phyloP scores from a whole-genome alignment of 192 early-diverging fungal species.

The Obelidium mucronatum region DNA sequence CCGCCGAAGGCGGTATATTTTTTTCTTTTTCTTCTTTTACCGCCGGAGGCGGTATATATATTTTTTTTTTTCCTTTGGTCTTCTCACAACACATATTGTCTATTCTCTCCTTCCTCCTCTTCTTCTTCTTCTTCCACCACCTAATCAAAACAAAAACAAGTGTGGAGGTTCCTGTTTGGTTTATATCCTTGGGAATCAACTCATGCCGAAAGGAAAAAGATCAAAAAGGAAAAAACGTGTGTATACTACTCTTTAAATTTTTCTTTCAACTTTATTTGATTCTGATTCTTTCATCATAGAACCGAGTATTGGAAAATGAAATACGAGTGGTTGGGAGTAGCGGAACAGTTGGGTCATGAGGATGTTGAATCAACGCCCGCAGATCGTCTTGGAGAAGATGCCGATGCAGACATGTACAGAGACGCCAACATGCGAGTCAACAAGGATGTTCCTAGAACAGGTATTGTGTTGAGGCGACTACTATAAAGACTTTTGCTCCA shows the following conservation, averaged over 20 bases:
- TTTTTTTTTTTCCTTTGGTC: too few species aligned
- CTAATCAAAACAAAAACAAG: conserved; percentile 40
- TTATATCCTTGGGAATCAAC: conserved; percentile 88
- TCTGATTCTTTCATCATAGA: background rate
- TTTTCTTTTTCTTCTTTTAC: too few species aligned
- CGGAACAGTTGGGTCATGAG: conserved; percentile 34
- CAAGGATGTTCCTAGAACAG: conserved; percentile 41
- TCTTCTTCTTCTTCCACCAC: too few species aligned
- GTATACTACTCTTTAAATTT: conserved; percentile 23
- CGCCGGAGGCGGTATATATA: too few species aligned
- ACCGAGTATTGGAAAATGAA: conserved; percentile 51
- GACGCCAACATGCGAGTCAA: conserved; percentile 29
- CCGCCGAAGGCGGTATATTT: too few species aligned
- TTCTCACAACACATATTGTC: too few species aligned
- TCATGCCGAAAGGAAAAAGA: conserved; percentile 65
- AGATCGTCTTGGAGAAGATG: background rate
- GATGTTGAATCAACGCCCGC: background rate
- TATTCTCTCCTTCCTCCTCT: too few species aligned
- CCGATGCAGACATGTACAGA: conserved; percentile 33
- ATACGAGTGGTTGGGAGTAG: conserved; percentile 51
- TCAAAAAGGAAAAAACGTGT: conserved; percentile 55
- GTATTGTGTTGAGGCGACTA: conserved; percentile 5
- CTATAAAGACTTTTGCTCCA: background rate
- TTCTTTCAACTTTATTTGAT: background rate
- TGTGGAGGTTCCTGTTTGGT: conserved; percentile 89